Base-by-base conservation (phyloP, 2,329 filamentous ascomycete genomes). In the Pezicula carpinea region DNA sequence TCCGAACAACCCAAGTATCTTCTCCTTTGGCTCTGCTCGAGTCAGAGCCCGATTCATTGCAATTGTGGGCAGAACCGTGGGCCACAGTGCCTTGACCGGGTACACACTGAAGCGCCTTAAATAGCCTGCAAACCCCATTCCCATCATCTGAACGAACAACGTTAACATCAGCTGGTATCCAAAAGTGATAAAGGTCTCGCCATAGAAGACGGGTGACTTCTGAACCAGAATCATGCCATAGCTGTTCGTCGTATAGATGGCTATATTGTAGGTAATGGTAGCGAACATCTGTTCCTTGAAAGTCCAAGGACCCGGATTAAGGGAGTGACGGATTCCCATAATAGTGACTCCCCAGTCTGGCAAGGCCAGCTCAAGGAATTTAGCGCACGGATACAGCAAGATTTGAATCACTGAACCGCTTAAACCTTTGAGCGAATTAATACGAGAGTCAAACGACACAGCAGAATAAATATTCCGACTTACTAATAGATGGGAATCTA, bases 341-440 rank as follows among this genome's bases (percentile, higher is more conserved):
- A 72, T 44, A 0, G 65, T 70, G 44, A 75, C 44, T 2, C 72
- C 71, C 64, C 69, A 73, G 50, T 72, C 67, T 0, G 73, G 73
- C 0, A 76, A 52, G 11, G 65, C 52, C 23, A 51, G 63, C 17
- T 70, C 69, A n/a, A 73, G 63, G 0, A 66, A 51, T 34, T 69
- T 71, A 5, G 65, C 73, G 29, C 71, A 67, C 0, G 73, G 73
- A 17, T 62, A 73, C 0, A 74, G 60, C 4, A 75, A 57, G 29
- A 74, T 67, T 55, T 74, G 71, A 26, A 51, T 52, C 11, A 54
- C 52, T 2, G 48, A 40, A 23, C 51, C 49, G 15, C 40, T 34
- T 19, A 53, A 33, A 40, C 32, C 50, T 53, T 17, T n/a, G 33
- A 39, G 7, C 15, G n/a, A 48, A 36, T 52, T 33, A 52, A 43